Conservation (phyloP, 148 eudicot genomes). For the Fallopia convolvulus region DNA sequence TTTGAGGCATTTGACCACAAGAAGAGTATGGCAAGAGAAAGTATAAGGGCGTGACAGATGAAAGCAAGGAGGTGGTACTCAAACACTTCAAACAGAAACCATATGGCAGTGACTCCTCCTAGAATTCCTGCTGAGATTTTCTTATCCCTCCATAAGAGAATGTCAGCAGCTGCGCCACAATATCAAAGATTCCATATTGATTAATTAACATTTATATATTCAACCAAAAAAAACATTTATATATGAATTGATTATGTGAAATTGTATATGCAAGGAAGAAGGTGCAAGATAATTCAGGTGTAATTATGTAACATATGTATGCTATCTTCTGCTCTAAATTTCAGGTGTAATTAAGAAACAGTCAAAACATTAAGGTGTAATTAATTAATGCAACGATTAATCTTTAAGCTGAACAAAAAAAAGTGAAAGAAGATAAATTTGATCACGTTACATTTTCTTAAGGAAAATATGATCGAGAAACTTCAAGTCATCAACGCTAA, state of each 20-base stretch:
- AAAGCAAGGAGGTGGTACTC: constrained; percentile 69
- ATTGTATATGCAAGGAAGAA: neutral
- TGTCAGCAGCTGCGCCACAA: constrained; percentile 69
- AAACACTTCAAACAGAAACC: constrained; percentile 68
- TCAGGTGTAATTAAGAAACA: neutral
- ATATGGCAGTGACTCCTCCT: constrained; percentile 56
- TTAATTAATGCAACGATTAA: neutral
- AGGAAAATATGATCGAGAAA: neutral
- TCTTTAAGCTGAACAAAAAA: no score
- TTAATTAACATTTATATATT: neutral
- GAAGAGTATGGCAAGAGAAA: constrained; percentile 47
- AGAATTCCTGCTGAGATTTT: constrained; percentile 60
- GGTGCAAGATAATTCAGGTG: neutral
- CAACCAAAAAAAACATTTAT: no score
- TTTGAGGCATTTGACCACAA: constrained; percentile 69
- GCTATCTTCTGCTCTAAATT: neutral
- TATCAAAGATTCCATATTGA: neutral
- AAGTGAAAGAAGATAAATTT: no score
- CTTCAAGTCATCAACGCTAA: neutral
- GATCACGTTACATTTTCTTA: neutral
- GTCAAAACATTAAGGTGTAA: neutral
- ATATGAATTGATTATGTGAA: neutral
- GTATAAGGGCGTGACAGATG: constrained; percentile 61
- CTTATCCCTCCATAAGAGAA: constrained; percentile 85
- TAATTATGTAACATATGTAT: neutral